phyloP scores from a whole-genome alignment of 2,329 filamentous ascomycete species.

The Trichoderma asperellum region DNA sequence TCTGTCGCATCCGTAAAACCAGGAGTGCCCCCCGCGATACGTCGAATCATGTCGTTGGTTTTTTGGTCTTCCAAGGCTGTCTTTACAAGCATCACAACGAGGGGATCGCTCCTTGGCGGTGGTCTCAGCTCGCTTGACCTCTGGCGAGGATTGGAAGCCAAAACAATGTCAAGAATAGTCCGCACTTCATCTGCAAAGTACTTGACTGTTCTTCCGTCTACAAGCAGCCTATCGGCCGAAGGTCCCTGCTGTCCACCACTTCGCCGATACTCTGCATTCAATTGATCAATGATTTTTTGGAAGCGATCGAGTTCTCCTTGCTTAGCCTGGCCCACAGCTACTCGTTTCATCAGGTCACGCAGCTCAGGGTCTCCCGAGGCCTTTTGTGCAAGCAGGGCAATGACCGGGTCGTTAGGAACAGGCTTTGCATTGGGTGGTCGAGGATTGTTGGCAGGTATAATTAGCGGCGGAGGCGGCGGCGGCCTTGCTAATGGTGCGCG shows the following conservation, averaged over 20 bases:
- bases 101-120: slow-evolving; percentile 57
- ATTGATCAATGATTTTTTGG: slow-evolving; percentile 78
- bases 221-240: slow-evolving; percentile 58
- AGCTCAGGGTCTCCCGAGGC: slow-evolving; percentile 74
- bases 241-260: slow-evolving; percentile 56
- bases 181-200: slow-evolving; percentile 64
- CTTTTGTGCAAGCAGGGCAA: slow-evolving; percentile 75
- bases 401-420: slow-evolving; percentile 69
- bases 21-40: slow-evolving; percentile 57
- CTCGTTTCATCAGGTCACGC: slow-evolving; percentile 80
- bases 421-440: slow-evolving; percentile 35
- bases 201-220: slow-evolving; percentile 60
- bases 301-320: slow-evolving; percentile 74
- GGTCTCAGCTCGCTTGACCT: slow-evolving; percentile 57
- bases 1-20: slow-evolving; percentile 58
- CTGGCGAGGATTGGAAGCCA: slow-evolving; percentile 62
- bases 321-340: slow-evolving; percentile 74
- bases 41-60: slow-evolving; percentile 55
- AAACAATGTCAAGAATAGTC: slow-evolving; percentile 61
- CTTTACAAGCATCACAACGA: slow-evolving; percentile 62
- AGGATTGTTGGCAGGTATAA: slow-evolving; percentile 30
- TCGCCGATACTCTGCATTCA: slow-evolving; percentile 64
- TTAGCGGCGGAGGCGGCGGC: slow-evolving; percentile 38
- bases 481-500: slow-evolving; percentile 30
- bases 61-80: slow-evolving; percentile 57